Conservation (phyloP, 345 rosid species). For the Salix caprea region DNA sequence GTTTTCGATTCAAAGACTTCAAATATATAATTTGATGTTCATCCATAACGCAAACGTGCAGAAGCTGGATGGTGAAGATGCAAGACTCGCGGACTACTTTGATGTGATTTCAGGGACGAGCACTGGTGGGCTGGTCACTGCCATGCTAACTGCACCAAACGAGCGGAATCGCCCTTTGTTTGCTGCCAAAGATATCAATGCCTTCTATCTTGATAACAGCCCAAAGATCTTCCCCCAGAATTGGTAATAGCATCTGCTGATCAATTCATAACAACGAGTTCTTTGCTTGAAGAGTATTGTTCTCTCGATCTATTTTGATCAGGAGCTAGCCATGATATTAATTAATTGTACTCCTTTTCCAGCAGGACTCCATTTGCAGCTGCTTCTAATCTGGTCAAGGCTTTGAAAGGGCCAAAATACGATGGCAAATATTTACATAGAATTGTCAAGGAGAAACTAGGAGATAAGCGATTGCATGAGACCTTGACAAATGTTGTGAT, state of each 20-base stretch:
- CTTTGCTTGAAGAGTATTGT: neutral
- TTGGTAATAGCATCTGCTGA: neutral
- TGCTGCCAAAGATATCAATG: slow-evolving; percentile 58
- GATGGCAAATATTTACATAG: slow-evolving; percentile 51
- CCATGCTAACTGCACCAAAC: slow-evolving; percentile 61
- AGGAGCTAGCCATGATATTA: neutral
- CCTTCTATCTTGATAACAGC: slow-evolving; percentile 14
- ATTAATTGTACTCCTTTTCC: no score
- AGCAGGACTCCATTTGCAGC: slow-evolving; percentile 24
- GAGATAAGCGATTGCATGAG: slow-evolving; percentile 43
- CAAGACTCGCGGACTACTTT: slow-evolving; percentile 40
- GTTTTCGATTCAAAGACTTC: no score
- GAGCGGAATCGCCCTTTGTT: slow-evolving; percentile 56
- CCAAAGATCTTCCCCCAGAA: slow-evolving; percentile 21
- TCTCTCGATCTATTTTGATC: neutral
- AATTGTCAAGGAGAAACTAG: slow-evolving; percentile 40
- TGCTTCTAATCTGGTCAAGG: slow-evolving; percentile 31
- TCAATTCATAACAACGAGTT: neutral
- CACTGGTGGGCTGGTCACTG: slow-evolving; percentile 59
- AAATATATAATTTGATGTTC: no score
- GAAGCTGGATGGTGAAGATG: slow-evolving; percentile 65
- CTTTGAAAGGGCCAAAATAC: slow-evolving; percentile 57
- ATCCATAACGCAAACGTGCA: neutral
- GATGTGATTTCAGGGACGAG: no score
- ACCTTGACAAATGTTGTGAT: slow-evolving; percentile 69